These are phyloP conservation scores for Dendrothele bispora DNA, from an alignment of 768 basidiomycete genomes.

Conservation along the genomic window DNA sequence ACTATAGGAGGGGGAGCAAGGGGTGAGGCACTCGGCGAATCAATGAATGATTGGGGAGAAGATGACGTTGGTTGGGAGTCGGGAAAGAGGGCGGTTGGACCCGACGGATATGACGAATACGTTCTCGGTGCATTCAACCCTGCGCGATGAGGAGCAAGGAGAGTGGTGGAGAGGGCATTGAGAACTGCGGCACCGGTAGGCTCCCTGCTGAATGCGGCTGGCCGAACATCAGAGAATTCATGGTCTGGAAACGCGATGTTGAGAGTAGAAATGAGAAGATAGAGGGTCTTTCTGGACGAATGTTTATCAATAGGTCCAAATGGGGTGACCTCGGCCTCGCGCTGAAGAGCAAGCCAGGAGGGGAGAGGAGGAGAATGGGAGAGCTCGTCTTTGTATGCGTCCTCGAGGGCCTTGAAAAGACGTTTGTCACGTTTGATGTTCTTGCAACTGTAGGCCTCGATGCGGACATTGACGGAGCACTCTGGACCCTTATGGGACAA, in stretches of 20 bases:
- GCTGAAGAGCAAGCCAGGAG: conserved; percentile 71
- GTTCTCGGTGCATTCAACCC: conserved; percentile 72
- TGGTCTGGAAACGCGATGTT: conserved; percentile 98
- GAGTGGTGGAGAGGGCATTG: conserved; percentile 80
- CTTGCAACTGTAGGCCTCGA: conserved; percentile 98
- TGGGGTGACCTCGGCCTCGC: conserved; percentile 75
- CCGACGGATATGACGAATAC: conserved; percentile 85
- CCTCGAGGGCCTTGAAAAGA: conserved; percentile 90
- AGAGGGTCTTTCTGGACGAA: conserved; percentile 85
- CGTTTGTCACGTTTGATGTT: conserved; percentile 96
- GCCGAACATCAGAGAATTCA: conserved; percentile 91
- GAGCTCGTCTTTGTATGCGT: conserved; percentile 73
- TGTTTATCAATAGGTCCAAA: conserved; percentile 92
- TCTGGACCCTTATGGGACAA: conserved; percentile 86
- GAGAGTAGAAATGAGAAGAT: conserved; percentile 93
- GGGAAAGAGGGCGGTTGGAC: conserved; percentile 71
- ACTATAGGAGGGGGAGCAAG: conserved; percentile 70
- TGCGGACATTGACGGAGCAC: conserved; percentile 85
- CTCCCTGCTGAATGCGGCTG: conserved; percentile 87
- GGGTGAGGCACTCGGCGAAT: conserved; percentile 59
- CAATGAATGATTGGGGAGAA: conserved; percentile 63
- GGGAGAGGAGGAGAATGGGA: conserved; percentile 84
- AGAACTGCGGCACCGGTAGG: conserved; percentile 78
- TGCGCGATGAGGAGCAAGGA: conserved; percentile 69
- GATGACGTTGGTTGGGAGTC: conserved; percentile 72